These are phyloP conservation scores for Claviceps sorghi DNA, from an alignment of 2,329 filamentous ascomycete genomes.

Conservation along the genomic window DNA sequence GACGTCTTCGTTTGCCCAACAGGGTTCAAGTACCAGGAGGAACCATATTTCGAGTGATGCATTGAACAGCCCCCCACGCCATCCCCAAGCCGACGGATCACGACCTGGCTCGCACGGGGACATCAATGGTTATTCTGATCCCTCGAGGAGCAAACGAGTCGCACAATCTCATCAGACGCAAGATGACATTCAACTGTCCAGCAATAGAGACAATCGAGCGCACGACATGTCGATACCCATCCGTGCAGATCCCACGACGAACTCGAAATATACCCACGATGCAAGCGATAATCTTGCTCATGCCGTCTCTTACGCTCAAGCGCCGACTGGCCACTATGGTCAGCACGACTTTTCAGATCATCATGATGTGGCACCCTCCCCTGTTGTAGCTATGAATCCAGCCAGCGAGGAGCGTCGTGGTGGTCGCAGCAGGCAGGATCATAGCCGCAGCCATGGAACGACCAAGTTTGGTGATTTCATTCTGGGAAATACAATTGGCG, in stretches of 20 bases:
- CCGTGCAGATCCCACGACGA: conserved; percentile 26
- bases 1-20: conserved; percentile 62
- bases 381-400: conserved; percentile 28
- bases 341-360: conserved; percentile 15
- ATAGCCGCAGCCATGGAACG: conserved; percentile 32
- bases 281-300: conserved; percentile 67
- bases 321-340: conserved; percentile 14
- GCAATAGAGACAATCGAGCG: conserved; percentile 25
- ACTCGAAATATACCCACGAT: conserved; percentile 52
- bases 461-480: conserved; percentile 93
- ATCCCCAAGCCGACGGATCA: conserved; percentile 21
- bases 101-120: conserved; percentile 22
- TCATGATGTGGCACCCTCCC: conserved; percentile 31
- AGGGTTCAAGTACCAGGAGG: conserved; percentile 29
- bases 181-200: conserved; percentile 26
- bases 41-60: conserved; percentile 31
- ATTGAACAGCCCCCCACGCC: conserved; percentile 27
- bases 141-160: conserved; percentile 18
- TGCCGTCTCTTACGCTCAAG: conserved; percentile 35
- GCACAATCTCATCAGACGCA: conserved; percentile 14
- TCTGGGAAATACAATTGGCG: conserved; percentile 85
- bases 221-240: conserved; percentile 28
- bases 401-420: conserved; percentile 33
- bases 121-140: conserved; percentile 14
- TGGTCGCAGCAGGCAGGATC: conserved; percentile 44